Evolutionary conservation across 2,329 filamentous ascomycete species (phyloP).

Genomic region (Paracoccidioides brasiliensis): DNA sequence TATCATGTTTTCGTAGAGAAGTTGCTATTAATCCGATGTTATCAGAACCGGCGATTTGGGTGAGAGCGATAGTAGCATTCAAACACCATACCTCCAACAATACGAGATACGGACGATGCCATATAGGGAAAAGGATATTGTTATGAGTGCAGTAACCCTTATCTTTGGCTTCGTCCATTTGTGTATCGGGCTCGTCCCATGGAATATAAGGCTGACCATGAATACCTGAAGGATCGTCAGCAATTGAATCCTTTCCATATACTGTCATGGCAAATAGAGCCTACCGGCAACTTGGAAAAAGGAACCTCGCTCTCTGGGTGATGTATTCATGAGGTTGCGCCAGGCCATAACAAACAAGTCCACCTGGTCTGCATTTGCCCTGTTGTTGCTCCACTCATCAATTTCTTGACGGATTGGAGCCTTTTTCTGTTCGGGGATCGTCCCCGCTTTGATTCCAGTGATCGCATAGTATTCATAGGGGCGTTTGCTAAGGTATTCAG

Average conservation of each 20-base stretch:
- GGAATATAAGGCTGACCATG: constrained; percentile 56
- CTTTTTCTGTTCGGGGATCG: neutral
- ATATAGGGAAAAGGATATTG: constrained; percentile 62
- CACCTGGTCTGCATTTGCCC: neutral
- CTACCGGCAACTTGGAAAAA: constrained; percentile 3
- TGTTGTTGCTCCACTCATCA: constrained; percentile 2
- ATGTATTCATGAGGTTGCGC: constrained; percentile 2
- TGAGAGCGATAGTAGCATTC: constrained; percentile 14
- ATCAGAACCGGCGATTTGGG: neutral
- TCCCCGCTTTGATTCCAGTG: neutral
- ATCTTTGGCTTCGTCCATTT: constrained; percentile 31
- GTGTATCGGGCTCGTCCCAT: constrained; percentile 42
- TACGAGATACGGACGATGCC: constrained; percentile 70
- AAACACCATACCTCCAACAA: constrained; percentile 38
- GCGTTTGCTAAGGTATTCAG: constrained; percentile 1
- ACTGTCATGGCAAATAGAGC: neutral
- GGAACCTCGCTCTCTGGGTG: neutral
- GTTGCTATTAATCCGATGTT: constrained; percentile 19
- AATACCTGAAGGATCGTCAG: constrained; percentile 42
- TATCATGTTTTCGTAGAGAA: constrained; percentile 25
- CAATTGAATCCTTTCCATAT: neutral
- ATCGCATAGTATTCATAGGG: constrained; percentile 3
- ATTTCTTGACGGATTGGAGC: constrained; percentile 4
- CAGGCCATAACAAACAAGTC: constrained; percentile 2
- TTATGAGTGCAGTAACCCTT: constrained; percentile 57